phyloP scores from a whole-genome alignment of 768 basidiomycete species.

The Tylopilus rubrobrunneus region DNA sequence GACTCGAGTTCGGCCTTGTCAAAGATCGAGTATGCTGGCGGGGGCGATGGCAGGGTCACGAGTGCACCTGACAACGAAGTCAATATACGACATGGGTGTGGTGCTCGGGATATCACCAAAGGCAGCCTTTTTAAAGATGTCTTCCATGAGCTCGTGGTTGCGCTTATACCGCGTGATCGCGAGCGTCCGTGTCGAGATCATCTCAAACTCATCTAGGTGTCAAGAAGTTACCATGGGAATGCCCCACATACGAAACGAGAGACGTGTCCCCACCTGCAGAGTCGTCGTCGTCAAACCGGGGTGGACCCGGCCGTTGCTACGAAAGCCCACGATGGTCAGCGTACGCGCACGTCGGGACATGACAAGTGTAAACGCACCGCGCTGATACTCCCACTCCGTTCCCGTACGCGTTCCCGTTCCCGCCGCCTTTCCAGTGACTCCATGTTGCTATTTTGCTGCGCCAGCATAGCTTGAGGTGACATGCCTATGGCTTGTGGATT shows the following conservation, averaged over 20 bases:
- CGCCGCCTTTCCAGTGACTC: slow-evolving; percentile 63
- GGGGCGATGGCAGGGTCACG: slow-evolving; percentile 34
- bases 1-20: slow-evolving; percentile 52
- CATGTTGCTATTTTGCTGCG: slow-evolving; percentile 70
- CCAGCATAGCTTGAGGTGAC: slow-evolving; percentile 57
- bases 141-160: slow-evolving; percentile 84
- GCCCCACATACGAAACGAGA: not conserved
- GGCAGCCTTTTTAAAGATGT: slow-evolving; percentile 72
- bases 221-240: not conserved
- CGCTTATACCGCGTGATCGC: slow-evolving; percentile 70
- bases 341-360: not conserved
- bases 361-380: slow-evolving; percentile 32
- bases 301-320: slow-evolving; percentile 32
- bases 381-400: slow-evolving; percentile 40
- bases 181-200: slow-evolving; percentile 68
- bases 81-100: not conserved
- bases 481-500: slow-evolving; percentile 26
- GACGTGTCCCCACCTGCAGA: slow-evolving; percentile 49
- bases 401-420: slow-evolving; percentile 54
- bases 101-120: slow-evolving; percentile 37
- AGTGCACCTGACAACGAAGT: slow-evolving; percentile 38
- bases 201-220: slow-evolving; percentile 57
- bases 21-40: slow-evolving; percentile 61
- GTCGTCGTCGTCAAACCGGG: slow-evolving; percentile 52
- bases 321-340: not conserved